Percentiles rank a stretch among this genome's conserved stretches.
These are phyloP conservation scores for Chaetomiaceae sp. DNA, from an alignment of 2,329 filamentous ascomycete species.

Conservation along the genomic window DNA sequence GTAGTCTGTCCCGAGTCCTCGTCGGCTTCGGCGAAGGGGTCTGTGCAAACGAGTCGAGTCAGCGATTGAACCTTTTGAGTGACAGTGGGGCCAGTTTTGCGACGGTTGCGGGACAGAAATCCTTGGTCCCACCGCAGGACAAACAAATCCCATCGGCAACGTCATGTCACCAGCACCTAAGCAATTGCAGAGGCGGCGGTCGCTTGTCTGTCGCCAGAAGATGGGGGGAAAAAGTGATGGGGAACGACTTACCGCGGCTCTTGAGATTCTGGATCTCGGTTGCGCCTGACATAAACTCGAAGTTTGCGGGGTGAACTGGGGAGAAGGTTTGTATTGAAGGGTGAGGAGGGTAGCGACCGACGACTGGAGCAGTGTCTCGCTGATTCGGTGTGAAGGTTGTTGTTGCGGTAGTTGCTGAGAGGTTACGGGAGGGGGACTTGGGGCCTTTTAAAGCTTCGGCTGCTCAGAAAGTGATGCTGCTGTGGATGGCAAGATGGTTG, in stretches of 20 bases:
- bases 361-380: conserved; percentile 46
- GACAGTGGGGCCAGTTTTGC: background rate
- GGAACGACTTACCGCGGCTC: conserved; percentile 70
- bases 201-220: background rate
- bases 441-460: conserved; percentile 13
- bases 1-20: conserved; percentile 95
- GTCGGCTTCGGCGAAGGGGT: conserved; percentile 99
- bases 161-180: background rate
- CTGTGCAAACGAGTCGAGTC: conserved; percentile 43
- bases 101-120: background rate
- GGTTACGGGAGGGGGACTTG: conserved; percentile 2
- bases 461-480: conserved; percentile 22
- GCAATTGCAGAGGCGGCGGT: background rate
- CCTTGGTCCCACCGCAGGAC: background rate
- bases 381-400: conserved; percentile 29
- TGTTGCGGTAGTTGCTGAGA: conserved; percentile 5
- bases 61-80: conserved; percentile 24
- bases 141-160: background rate
- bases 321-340: conserved; percentile 47
- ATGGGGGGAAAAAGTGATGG: background rate
- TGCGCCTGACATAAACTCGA: conserved; percentile 98
- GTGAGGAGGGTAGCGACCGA: conserved; percentile 46
- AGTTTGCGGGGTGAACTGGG: conserved; percentile 56
- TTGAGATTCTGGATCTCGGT: conserved; percentile 63
- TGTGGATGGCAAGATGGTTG: conserved; percentile 23